Conservation (phyloP, 2,329 filamentous ascomycete species). For the Arthrobotrys megalospora region DNA sequence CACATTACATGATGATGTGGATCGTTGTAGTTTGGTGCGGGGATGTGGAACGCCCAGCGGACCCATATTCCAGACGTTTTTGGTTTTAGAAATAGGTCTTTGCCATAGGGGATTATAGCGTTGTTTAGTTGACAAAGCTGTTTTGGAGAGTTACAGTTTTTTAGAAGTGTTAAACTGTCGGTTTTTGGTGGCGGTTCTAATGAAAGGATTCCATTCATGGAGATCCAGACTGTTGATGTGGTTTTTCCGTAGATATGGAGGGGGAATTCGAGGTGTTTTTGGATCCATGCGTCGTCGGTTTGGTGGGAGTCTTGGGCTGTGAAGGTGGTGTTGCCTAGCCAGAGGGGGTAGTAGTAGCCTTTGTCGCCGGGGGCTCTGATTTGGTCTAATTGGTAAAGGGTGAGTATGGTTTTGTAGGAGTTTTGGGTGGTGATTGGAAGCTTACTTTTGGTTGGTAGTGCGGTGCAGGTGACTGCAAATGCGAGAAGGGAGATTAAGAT, state of each 20-base stretch:
- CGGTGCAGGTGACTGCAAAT: neutral
- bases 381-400: neutral
- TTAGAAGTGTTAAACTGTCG: neutral
- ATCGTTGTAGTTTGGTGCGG: slow-evolving; percentile 17
- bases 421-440: neutral
- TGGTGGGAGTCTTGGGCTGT: slow-evolving; percentile 1
- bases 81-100: slow-evolving; percentile 10
- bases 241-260: slow-evolving; percentile 23
- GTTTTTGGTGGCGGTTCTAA: slow-evolving; percentile 4
- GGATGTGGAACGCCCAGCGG: slow-evolving; percentile 35
- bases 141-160: slow-evolving; percentile 26
- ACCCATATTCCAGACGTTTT: slow-evolving; percentile 19
- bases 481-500: neutral
- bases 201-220: slow-evolving; percentile 35
- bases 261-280: slow-evolving; percentile 31
- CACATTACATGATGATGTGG: slow-evolving; percentile 38
- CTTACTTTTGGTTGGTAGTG: slow-evolving; percentile 1
- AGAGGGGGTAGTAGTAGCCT: slow-evolving; percentile 36
- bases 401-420: neutral
- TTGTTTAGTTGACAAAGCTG: slow-evolving; percentile 7
- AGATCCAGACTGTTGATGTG: slow-evolving; percentile 6
- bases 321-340: slow-evolving; percentile 28
- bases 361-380: slow-evolving; percentile 24
- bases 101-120: neutral
- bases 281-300: slow-evolving; percentile 28